Evolutionary conservation across 768 basidiomycete species (phyloP), one percentile per base, ranked within the genome.

Genomic region (Agaricus blazei): DNA sequence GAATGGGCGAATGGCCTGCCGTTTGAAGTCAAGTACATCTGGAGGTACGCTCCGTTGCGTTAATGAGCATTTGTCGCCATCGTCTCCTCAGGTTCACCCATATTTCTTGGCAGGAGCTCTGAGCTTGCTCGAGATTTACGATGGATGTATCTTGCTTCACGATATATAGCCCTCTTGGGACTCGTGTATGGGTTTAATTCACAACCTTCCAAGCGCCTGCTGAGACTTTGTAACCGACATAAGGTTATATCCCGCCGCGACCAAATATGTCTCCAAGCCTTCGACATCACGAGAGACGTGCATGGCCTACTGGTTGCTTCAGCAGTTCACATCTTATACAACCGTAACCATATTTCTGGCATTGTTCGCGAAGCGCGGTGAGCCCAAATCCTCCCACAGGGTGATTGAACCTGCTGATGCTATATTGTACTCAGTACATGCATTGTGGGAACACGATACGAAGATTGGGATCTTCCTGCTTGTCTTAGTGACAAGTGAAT

Each of bases 21-120:
- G 15, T 59, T 60, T 45, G 59, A 60, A 27, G 44, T 60, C 11
- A 29, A 31, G 5, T 48, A 44, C 28, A 9, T 55, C n/a, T 53
- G 46, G 51, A 40, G 36, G 59, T 57, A 34, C 14, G 52, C 14
- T 43, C 24, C 23, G 27, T 3, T 43, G 11, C 15, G 29, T 12
- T 36, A 9, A n/a, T 27, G 29, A 19, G 19, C 19, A 19, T 19
- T 19, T 19, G 19, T 19, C 19, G 19, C 19, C 19, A 19, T 19
- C 19, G 19, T 19, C 27, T 15, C 15, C 34, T 31, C 23, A 28
- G 40, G 8, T 24, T 28, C n/a, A 26, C 24, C 0, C 27, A 41
- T n/a, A 26, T 24, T 31, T 9, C 44, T 29, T 12, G 4, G 27
- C 40, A 58, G 57, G 12, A 36, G 12, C 9, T 19, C 52, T 44